phyloP scores from a whole-genome alignment of 1,139 yeast species.

The Trichomonascaceae sp. region DNA sequence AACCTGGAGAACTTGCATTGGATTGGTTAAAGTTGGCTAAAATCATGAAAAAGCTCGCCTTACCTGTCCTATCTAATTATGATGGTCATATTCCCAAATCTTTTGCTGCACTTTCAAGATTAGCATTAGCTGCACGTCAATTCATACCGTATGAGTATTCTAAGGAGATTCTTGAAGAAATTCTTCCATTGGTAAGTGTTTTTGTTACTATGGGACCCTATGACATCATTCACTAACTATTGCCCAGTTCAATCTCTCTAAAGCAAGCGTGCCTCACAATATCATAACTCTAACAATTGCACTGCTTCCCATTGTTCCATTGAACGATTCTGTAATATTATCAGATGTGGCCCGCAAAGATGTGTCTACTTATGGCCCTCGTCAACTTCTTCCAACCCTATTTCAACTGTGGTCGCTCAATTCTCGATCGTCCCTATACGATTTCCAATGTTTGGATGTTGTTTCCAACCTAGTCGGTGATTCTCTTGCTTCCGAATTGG shows the following conservation, averaged over 20 bases:
- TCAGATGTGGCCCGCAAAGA: slow-evolving; percentile 1
- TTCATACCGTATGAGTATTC: slow-evolving; percentile 36
- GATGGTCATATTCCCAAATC: slow-evolving; percentile 32
- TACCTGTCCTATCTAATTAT: slow-evolving; percentile 20
- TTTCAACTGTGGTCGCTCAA: slow-evolving; percentile 71
- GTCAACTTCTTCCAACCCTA: slow-evolving; percentile 43
- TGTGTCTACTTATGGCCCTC: slow-evolving; percentile 11
- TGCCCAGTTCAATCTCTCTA: slow-evolving; percentile 48
- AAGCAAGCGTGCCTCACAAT: slow-evolving; percentile 53
- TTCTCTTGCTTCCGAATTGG: slow-evolving; percentile 30
- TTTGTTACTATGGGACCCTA: too few relatives aligned
- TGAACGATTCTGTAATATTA: background rate
- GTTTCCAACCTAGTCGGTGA: slow-evolving; percentile 57
- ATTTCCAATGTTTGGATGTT: slow-evolving; percentile 60
- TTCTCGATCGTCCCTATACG: slow-evolving; percentile 53
- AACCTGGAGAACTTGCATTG: slow-evolving; percentile 19
- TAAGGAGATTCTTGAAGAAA: slow-evolving; percentile 40
- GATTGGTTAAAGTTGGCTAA: slow-evolving; percentile 26
- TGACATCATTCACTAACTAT: background rate
- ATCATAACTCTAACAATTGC: slow-evolving; percentile 38
- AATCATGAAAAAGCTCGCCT: slow-evolving; percentile 21
- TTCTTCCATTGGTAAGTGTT: slow-evolving; percentile 37
- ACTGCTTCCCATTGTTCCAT: slow-evolving; percentile 27
- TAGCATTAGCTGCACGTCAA: slow-evolving; percentile 45
- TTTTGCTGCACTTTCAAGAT: slow-evolving; percentile 38